Base-by-base conservation (phyloP, 2,329 filamentous ascomycete species). In the Tolypocladium pustulatum region DNA sequence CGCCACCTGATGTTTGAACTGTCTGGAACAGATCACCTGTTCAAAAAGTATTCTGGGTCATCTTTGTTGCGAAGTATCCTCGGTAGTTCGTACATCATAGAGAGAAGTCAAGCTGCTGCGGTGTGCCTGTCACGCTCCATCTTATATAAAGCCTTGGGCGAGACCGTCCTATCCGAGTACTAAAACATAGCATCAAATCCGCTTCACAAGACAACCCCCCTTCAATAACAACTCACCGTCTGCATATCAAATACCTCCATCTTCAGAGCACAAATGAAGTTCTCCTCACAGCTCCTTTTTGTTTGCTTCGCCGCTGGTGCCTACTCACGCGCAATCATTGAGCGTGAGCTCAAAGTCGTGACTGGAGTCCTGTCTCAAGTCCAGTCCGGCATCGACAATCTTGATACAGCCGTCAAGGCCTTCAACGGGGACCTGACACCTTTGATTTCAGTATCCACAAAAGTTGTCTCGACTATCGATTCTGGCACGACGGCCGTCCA, bases 211-310 rank as follows among this genome's bases (percentile, higher is more conserved):
- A 2, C 46, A 41, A 51, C 9, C 15, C 13, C 9, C 15, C 13
- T 15, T 25, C 37, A 55, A 13, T 27, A 38, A 27, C 43, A 49
- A 3, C 10, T 9, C 10, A 10, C 25, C 43, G 8, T 49, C 8
- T 3, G 4, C 22, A 46, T 7, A 5, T 5, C 43, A 1, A 8
- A 49, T 3, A 27, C n/a, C 10, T 30, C 27, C 27, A 20, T 34
- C 8, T 17, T 22, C 6, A 55, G 37, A 30, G 17, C 20, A 2
- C 27, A 10, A 27, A 61, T 61, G 60, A 61, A 61, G 49, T 53
- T 59, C 27, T n/a, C n/a, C 30, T 38, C 25, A 13, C 49, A 51
- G 7, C 20, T 58, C 46, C 15, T 46, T 17, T 6, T 59, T 15
- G 34, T 54, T 12, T 30, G 27, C 13, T 46, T 57, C 37, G 7